Evolutionary conservation across 2,329 filamentous ascomycete species (phyloP).

Genomic region (Blastomyces parvus): DNA sequence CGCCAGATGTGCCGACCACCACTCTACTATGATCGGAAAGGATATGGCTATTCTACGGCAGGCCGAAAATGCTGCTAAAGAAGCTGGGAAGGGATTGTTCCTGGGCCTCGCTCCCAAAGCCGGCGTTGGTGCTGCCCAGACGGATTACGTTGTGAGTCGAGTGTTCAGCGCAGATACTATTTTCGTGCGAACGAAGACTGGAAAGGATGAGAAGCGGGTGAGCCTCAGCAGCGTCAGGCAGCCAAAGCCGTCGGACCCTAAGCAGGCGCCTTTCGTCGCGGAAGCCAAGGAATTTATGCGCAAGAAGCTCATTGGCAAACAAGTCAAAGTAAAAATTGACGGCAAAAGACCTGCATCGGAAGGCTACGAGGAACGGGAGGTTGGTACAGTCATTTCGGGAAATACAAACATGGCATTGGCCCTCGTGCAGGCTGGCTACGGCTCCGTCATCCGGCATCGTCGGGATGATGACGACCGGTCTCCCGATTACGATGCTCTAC

Average conservation of each 20-base stretch:
- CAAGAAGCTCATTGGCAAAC: constrained; percentile 91
- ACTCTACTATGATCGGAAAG: constrained; percentile 80
- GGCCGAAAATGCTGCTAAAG: constrained; percentile 78
- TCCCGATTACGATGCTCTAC: constrained; percentile 69
- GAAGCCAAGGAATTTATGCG: constrained; percentile 95
- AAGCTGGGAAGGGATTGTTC: constrained; percentile 67
- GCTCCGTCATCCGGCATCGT: constrained; percentile 86
- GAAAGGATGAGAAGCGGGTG: constrained; percentile 69
- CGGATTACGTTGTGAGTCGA: constrained; percentile 75
- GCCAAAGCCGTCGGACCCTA: constrained; percentile 77
- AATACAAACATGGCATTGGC: constrained; percentile 77
- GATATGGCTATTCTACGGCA: constrained; percentile 80
- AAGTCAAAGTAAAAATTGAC: constrained; percentile 79
- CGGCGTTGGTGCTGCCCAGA: constrained; percentile 50
- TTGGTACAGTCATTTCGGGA: constrained; percentile 74
- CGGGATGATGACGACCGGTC: constrained; percentile 91
- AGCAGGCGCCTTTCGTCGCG: constrained; percentile 78
- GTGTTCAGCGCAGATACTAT: constrained; percentile 84
- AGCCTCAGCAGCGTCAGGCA: constrained; percentile 88
- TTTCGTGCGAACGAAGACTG: constrained; percentile 73
- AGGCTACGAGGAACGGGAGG: constrained; percentile 88
- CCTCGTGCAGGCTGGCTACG: constrained; percentile 87
- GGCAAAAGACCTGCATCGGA: constrained; percentile 83
- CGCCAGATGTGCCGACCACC: constrained; percentile 88
- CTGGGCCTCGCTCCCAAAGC: constrained; percentile 62